A percentile compares a stretch with the other conserved stretches of the same genome.
Evolutionary conservation across 176 grass and related monocot species (phyloP).

Genomic region (Musa itinerans): DNA sequence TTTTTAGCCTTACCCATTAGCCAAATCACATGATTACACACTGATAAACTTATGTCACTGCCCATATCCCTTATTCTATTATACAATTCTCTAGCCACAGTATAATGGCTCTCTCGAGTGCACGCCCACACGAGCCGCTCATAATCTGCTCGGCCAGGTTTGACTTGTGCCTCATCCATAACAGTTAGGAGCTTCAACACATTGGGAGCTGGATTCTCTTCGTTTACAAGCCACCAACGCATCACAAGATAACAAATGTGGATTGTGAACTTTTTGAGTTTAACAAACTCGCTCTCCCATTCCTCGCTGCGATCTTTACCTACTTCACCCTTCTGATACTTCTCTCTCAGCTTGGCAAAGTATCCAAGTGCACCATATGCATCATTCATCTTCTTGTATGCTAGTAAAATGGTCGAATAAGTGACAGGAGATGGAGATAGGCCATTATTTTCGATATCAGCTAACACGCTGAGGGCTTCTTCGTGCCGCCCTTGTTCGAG

Average conservation of each 20-base stretch:
- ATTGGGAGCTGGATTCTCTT: conserved; percentile 34
- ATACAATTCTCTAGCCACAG: conserved; percentile 66
- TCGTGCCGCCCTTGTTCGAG: conserved; percentile 44
- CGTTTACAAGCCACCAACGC: conserved; percentile 37
- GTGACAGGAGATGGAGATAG: conserved; percentile 51
- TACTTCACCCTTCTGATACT: conserved; percentile 40
- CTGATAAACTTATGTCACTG: conserved; percentile 47
- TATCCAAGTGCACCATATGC: conserved; percentile 36
- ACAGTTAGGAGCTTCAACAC: conserved; percentile 48
- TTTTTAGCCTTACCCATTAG: conserved; percentile 84
- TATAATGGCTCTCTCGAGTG: conserved; percentile 55
- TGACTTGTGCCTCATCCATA: conserved; percentile 48
- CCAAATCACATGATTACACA: conserved; percentile 88
- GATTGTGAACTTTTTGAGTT: conserved; percentile 44
- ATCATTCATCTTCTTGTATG: conserved; percentile 63
- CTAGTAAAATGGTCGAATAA: conserved; percentile 50
- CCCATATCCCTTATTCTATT: conserved; percentile 45
- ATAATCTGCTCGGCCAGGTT: conserved; percentile 26
- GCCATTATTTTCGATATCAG: conserved; percentile 33
- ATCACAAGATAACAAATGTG: conserved; percentile 43
- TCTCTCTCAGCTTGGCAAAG: conserved; percentile 53
- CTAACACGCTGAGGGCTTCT: conserved; percentile 46
- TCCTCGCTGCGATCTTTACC: conserved; percentile 28
- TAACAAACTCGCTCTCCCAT: conserved; percentile 55
- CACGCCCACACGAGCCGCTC: conserved; percentile 79